Base-by-base conservation (phyloP, 306 rosid genomes). In the Lathyrus sativus region DNA sequence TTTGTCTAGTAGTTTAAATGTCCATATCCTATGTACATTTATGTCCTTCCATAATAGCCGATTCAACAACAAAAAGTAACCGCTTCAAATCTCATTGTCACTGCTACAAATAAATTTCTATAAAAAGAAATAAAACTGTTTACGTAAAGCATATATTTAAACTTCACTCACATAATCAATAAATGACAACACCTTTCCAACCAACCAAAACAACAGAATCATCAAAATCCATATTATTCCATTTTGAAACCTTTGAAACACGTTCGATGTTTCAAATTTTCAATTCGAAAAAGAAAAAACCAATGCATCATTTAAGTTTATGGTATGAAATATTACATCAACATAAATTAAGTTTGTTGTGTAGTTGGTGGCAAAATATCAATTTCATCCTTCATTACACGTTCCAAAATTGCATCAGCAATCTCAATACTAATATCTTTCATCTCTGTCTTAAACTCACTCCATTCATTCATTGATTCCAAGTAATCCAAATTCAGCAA, bases 341-440 rank as follows among this genome's bases (percentile, higher is more conserved):
- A 19, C 17, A 1, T 54, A 77, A 74, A 24, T 64, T 13, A 56
- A 44, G 11, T 29, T 56, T 9, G 11, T 46, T 46, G 4, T 60
- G 14, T 12, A 19, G 33, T 19, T 49, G 81, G 48, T 49, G 55
- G 9, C 51, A 44, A 39, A 55, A 74, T 48, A 24, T 79, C 77
- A 74, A 81, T 62, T 18, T 85, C 95, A 45, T 70, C 3, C 8
- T 62, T 65, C 42, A 90, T 65, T 54, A 88, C 70, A 49, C 81
- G 74, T 59, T 85, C 85, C 67, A 87, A 83, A 56, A 93, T 67
- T 17, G 81, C 73, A 45, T 85, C 85, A 18, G 85, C 91, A 38
- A 88, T 77, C 81, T 86, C 85, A 35, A 76, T 39, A 39, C 82
- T 66, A 68, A 88, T 53, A 59, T 82, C 90, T 45, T 33, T 78